These are phyloP conservation scores for Elsinoe australis DNA, from an alignment of 2,329 filamentous ascomycete genomes.

Conservation along the genomic window DNA sequence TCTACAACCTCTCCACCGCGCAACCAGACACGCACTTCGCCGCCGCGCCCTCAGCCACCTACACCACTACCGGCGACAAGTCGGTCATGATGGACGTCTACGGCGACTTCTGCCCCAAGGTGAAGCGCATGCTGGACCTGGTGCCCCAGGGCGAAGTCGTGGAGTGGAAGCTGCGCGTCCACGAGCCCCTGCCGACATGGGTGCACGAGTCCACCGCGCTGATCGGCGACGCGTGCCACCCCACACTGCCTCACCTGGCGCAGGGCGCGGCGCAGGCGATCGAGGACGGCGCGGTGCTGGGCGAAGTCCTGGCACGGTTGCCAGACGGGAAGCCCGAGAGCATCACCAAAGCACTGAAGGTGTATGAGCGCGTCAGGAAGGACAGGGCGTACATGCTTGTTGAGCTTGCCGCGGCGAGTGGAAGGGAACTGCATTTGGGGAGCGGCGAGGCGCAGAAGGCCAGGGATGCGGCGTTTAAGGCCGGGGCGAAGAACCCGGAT, in stretches of 20 bases:
- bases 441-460: conserved; percentile 51
- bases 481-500: conserved; percentile 40
- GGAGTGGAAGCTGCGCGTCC: conserved; percentile 58
- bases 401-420: conserved; percentile 49
- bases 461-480: conserved; percentile 47
- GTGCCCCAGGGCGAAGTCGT: conserved; percentile 58
- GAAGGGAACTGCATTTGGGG: conserved; percentile 49
- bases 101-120: conserved; percentile 52
- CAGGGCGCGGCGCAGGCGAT: conserved; percentile 60
- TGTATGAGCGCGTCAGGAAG: conserved; percentile 52
- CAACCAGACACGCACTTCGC: conserved; percentile 56
- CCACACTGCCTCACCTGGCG: conserved; percentile 55
- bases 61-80: conserved; percentile 56
- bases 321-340: conserved; percentile 40
- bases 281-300: conserved; percentile 54
- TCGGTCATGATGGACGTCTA: conserved; percentile 54
- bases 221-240: conserved; percentile 55
- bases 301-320: conserved; percentile 43
- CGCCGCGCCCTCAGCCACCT: conserved; percentile 51
- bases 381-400: conserved; percentile 50
- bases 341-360: conserved; percentile 46
- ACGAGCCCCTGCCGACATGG: conserved; percentile 57
- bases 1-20: conserved; percentile 59
- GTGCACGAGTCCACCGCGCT: conserved; percentile 46
- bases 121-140: conserved; percentile 53